phyloP scores from a whole-genome alignment of 2,329 filamentous ascomycete species.

The Hypoxylon sp. region DNA sequence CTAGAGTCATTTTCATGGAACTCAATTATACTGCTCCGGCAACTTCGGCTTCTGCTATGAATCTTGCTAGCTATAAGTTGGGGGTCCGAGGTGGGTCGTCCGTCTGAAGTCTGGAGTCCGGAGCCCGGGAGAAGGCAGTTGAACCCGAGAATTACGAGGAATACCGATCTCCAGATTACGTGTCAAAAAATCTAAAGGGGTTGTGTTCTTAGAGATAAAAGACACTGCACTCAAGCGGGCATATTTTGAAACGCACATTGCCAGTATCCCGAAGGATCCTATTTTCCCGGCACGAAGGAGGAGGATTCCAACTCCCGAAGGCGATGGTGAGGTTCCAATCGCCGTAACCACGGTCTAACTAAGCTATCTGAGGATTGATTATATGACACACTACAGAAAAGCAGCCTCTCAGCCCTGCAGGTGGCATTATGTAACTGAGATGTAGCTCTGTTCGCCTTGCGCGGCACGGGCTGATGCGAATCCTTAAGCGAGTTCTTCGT shows the following conservation, averaged over 20 bases:
- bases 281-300: conserved; percentile 14
- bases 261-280: conserved; percentile 32
- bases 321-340: conserved; percentile 13
- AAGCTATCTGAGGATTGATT: conserved; percentile 7
- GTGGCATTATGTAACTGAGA: conserved; percentile 20
- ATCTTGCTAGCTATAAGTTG: conserved; percentile 26
- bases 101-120: conserved; percentile 45
- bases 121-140: conserved; percentile 29
- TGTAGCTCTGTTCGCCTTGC: conserved; percentile 21
- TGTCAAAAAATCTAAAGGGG: conserved; percentile 23
- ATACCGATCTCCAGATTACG: conserved; percentile 36
- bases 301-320: conserved; percentile 28
- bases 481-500: conserved; percentile 2
- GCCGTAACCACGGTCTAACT: conserved; percentile 6
- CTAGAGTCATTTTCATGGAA: conserved; percentile 10
- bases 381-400: conserved; percentile 1
- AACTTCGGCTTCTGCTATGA: conserved; percentile 16
- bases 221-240: conserved; percentile 33
- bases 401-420: conserved; percentile 26
- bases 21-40: conserved; percentile 15
- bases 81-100: conserved; percentile 43
- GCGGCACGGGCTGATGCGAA: conserved; percentile 13
- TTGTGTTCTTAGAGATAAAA: conserved; percentile 34
- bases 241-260: conserved; percentile 34
- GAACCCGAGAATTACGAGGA: conserved; percentile 15